Percentiles rank a stretch among this genome's conserved stretches.
These are phyloP conservation scores for Davidsoniella virescens DNA, from an alignment of 2,329 filamentous ascomycete species.

Conservation along the genomic window DNA sequence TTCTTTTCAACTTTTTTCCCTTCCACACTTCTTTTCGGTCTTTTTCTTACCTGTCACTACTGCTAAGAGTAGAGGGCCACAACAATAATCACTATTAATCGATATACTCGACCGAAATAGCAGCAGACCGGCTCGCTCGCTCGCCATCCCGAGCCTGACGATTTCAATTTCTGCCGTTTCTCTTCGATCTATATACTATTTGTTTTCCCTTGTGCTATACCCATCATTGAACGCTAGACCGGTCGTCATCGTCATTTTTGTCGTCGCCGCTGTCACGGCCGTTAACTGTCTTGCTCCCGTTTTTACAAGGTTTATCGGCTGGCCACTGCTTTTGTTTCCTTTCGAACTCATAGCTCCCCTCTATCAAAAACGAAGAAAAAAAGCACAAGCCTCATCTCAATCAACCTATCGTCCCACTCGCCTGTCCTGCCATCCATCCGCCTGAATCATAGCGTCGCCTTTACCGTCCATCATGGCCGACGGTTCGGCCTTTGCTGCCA, in stretches of 20 bases:
- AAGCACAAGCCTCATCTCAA: neutral
- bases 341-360: neutral
- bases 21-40: neutral
- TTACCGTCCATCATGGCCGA: constrained; percentile 28
- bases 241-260: no score
- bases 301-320: neutral
- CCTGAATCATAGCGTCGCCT: neutral
- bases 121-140: no score
- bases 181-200: neutral
- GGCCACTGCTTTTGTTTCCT: neutral
- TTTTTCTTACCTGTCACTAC: neutral
- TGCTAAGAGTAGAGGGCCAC: no score
- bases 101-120: no score
- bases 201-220: no score
- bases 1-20: no score
- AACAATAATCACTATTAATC: neutral
- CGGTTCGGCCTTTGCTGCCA: constrained; percentile 37
- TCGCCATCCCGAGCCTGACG: no score
- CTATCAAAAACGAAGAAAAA: neutral
- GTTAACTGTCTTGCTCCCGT: no score
- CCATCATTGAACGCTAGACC: no score
- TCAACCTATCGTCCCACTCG: neutral
- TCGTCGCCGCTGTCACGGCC: no score
- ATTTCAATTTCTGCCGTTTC: neutral
- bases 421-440: no score